Percentiles rank a stretch among this genome's conserved stretches.
These are phyloP conservation scores for Boechera stricta DNA, from an alignment of 345 rosid species.

Conservation along the genomic window DNA sequence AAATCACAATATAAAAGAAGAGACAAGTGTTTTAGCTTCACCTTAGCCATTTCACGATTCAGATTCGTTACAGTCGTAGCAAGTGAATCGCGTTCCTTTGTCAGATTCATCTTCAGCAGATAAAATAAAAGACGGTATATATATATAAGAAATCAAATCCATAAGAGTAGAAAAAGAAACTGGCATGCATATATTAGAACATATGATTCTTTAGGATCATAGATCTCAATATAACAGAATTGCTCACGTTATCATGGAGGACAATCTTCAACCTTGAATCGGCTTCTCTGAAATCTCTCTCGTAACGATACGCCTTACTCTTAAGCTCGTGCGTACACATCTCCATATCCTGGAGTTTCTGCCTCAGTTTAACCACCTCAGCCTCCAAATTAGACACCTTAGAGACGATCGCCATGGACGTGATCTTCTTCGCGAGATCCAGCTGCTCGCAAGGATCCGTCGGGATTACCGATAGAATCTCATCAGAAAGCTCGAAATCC, in stretches of 20 bases:
- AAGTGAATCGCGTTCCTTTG: slow-evolving; percentile 69
- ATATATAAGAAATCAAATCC: neutral
- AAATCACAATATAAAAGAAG: neutral
- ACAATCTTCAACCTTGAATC: slow-evolving; percentile 58
- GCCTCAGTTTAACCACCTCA: slow-evolving; percentile 53
- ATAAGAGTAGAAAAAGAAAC: neutral
- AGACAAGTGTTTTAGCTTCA: slow-evolving; percentile 8
- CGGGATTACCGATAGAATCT: slow-evolving; percentile 71
- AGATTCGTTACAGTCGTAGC: slow-evolving; percentile 63
- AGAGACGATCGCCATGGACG: slow-evolving; percentile 84
- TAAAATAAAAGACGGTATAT: neutral
- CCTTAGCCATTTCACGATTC: slow-evolving; percentile 74
- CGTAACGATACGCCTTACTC: slow-evolving; percentile 53
- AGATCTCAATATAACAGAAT: neutral
- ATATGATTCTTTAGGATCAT: neutral
- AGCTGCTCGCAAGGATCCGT: slow-evolving; percentile 82
- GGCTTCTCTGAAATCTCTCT: slow-evolving; percentile 55
- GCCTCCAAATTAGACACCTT: slow-evolving; percentile 73
- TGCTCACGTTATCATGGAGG: slow-evolving; percentile 63
- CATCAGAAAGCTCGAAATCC: slow-evolving; percentile 66
- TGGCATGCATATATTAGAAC: too few relatives aligned
- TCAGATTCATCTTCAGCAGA: slow-evolving; percentile 56
- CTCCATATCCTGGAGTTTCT: slow-evolving; percentile 62
- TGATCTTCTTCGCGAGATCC: slow-evolving; percentile 93
- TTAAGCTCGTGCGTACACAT: slow-evolving; percentile 55